Base-by-base conservation (phyloP, 1,139 yeast genomes). In the Candida neerlandica region DNA sequence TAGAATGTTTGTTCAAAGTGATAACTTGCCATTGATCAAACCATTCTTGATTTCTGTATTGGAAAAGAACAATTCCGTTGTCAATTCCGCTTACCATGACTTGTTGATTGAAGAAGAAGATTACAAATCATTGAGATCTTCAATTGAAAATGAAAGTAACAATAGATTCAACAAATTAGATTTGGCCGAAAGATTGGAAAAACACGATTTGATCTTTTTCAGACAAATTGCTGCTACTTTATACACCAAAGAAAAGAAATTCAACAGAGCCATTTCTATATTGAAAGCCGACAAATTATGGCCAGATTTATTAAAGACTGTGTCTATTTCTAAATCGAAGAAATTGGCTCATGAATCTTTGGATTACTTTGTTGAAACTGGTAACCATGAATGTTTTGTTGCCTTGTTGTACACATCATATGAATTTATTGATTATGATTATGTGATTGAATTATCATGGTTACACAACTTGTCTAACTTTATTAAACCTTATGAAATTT, bases 91-190 rank as follows among this genome's bases (percentile, higher is more conserved):
- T 21, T 92, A 94, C 73, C 98, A 94, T 65, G 97, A 92, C 62
- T 74, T 94, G 64, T 80, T 95, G 71, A 91, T 94, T 56, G 99
- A 94, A 75, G 99, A 94, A 71, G 96, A 91, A 70, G 98, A 94
- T 67, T 84, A 94, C 77, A 89, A 90, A 72, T 86, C 96, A 14
- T 79, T 94, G 65, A 84, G 87, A 60, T 86, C 86, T 55, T 89
- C 95, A 38, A 92, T 94, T 58, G 98, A 92, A 56, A 75, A 71
- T 52, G 80, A 75, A 59, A 80, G 90, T 34, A 88, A 87, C 69
- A 96, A 92, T 71, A 84, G 96, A 69, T 94, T 86, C 71, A 97
- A 94, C 69, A 89, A 95, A 50, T 77, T 95, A 60, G 97, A 89
- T 50, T 81, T 94, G 61, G 99, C 99, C 50, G 86, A 85, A 64